These are phyloP conservation scores for Claviceps citrina DNA, from an alignment of 2,329 filamentous ascomycete genomes.

Conservation along the genomic window DNA sequence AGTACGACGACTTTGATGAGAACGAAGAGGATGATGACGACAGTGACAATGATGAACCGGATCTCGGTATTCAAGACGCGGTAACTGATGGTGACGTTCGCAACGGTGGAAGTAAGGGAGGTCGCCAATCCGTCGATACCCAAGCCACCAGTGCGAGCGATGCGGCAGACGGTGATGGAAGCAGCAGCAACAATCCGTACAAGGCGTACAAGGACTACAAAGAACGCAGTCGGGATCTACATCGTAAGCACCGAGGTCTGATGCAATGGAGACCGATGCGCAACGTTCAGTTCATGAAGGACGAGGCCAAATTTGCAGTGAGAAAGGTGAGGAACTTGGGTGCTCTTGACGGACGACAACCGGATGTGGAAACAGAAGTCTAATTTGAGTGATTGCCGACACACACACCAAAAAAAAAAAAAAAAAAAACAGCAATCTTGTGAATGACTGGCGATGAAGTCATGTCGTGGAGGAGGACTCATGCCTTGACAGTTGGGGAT, in stretches of 20 bases:
- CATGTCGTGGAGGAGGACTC: too few relatives aligned
- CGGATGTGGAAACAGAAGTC: constrained; percentile 71
- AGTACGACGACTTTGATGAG: constrained; percentile 24
- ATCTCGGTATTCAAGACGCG: constrained; percentile 46
- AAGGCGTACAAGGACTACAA: constrained; percentile 48
- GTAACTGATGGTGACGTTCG: constrained; percentile 15
- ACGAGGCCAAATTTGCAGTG: constrained; percentile 68
- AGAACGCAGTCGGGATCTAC: constrained; percentile 55
- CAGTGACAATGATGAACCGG: constrained; percentile 25
- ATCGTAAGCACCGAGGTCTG: constrained; percentile 72
- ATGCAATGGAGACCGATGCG: constrained; percentile 93
- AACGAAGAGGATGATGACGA: constrained; percentile 18
- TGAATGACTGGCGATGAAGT: neutral
- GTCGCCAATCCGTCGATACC: constrained; percentile 25
- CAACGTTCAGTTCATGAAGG: constrained; percentile 72
- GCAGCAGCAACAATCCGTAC: constrained; percentile 36
- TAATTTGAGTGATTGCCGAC: constrained; percentile 11
- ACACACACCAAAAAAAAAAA: neutral
- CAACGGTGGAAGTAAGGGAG: constrained; percentile 13
- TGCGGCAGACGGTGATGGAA: constrained; percentile 19
- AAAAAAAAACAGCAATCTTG: neutral
- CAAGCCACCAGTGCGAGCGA: constrained; percentile 18
- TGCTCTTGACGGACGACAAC: constrained; percentile 64
- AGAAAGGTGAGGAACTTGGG: constrained; percentile 63
- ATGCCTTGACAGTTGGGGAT: too few relatives aligned